These are phyloP conservation scores for Claviceps fusiformis DNA, from an alignment of 2,329 filamentous ascomycete genomes.

Conservation along the genomic window DNA sequence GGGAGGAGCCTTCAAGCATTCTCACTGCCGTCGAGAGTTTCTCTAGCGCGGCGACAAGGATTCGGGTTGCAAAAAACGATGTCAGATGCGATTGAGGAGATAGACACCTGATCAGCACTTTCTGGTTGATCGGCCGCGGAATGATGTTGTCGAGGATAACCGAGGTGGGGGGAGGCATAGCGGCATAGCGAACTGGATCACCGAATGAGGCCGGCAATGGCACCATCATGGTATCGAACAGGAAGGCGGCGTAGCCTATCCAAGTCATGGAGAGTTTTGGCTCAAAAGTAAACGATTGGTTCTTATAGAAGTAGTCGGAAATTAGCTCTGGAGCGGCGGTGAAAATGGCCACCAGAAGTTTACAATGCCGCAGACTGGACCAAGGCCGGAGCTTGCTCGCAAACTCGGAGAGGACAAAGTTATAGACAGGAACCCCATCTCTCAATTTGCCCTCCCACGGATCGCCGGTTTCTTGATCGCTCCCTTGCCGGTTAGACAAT, in stretches of 20 bases:
- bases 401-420: conserved; percentile 67
- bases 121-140: conserved; percentile 68
- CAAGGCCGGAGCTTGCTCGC: conserved; percentile 70
- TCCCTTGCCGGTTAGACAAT: conserved; percentile 14
- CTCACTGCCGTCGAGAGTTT: conserved; percentile 57
- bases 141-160: conserved; percentile 77
- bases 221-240: conserved; percentile 69
- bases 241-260: conserved; percentile 83
- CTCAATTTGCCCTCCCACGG: conserved; percentile 56
- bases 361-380: conserved; percentile 65
- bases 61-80: conserved; percentile 69
- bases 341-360: conserved; percentile 72
- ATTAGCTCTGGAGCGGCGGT: conserved; percentile 71
- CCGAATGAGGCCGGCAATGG: conserved; percentile 63
- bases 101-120: conserved; percentile 65
- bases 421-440: conserved; percentile 59
- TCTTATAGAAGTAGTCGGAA: conserved; percentile 73
- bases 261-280: conserved; percentile 87
- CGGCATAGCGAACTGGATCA: conserved; percentile 42
- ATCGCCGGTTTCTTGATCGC: conserved; percentile 40
- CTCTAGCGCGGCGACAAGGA: conserved; percentile 64
- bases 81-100: conserved; percentile 66
- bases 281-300: conserved; percentile 71
- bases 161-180: conserved; percentile 63
- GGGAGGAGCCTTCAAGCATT: conserved; percentile 39